Base-by-base conservation (phyloP, 805 yeast species). In the Wickerhamia fluorescens region DNA sequence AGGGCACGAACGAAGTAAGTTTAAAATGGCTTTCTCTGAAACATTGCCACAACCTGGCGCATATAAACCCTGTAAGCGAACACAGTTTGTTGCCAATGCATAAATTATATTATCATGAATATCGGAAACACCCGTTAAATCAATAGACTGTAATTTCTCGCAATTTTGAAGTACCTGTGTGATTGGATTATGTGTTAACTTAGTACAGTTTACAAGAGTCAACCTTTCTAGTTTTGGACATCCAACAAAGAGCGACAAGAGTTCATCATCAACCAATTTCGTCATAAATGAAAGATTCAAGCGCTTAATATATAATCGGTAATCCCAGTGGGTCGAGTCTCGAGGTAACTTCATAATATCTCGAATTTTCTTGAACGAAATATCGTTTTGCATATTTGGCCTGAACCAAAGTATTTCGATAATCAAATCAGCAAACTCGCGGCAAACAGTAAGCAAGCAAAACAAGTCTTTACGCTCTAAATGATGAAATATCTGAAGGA, bases 371-470 rank as follows among this genome's bases (percentile, higher is more conserved):
- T 55, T 54, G 39, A 75, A 70, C 3, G 76, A 63, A 2, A 49
- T 35, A 25, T 63, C 66, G 35, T 66, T 63, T 37, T 69, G 72
- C 53, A 84, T 66, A 24, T 72, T 73, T 3, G 96, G 96, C 35
- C 97, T 71, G 49, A 84, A 83, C 94, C 96, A 88, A 17, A 88
- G 60, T 23, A 79, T 66, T 44, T 84, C 95, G 7, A 86, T 75
- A 9, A 83, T 75, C 23, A 83, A 62, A 40, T 75, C 72, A 7
- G 87, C 82, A 81, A 95, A 87, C 36, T 76, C 71, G 43, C 74
- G 76, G 55, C 95, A 87, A 6, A 85, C 88, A 1, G 85, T 66
- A 37, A 85, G 58, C 14, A 80, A 54, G 9, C 74, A 63, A 16
- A 73, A 75, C 35, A 78, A 58, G 42, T 80, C 87, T 39, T 69